Conservation (phyloP, 306 rosid genomes). For the Rosa rugosa region DNA sequence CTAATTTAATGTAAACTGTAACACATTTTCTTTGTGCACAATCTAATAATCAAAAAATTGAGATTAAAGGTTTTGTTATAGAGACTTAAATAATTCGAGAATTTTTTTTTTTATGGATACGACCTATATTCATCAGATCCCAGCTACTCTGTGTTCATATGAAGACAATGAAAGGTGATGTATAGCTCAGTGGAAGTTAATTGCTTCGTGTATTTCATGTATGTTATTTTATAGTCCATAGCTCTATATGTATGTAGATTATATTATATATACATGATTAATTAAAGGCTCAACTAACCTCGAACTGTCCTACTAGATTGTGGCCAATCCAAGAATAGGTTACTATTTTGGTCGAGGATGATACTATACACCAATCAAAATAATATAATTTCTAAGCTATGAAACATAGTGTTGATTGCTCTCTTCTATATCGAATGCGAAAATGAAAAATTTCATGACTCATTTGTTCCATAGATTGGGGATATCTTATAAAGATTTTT, state of each 20-base stretch:
- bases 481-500: too few species aligned
- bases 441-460: too few species aligned
- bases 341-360: background rate
- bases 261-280: background rate
- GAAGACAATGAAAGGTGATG: background rate
- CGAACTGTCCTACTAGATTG: background rate
- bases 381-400: too few species aligned
- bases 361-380: background rate
- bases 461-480: too few species aligned
- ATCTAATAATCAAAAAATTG: too few species aligned
- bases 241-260: background rate
- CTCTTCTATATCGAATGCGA: too few species aligned
- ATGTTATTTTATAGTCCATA: background rate
- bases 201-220: background rate
- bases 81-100: too few species aligned
- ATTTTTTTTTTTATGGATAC: too few species aligned
- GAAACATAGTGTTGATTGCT: too few species aligned
- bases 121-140: background rate
- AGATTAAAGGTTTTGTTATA: too few species aligned
- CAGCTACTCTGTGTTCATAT: background rate
- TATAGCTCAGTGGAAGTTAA: background rate
- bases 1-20: too few species aligned
- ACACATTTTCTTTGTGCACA: too few species aligned
- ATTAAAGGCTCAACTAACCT: background rate
- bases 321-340: background rate